Percentiles rank a stretch among this genome's conserved stretches.
These are phyloP conservation scores for Tirmania nivea DNA, from an alignment of 495 filamentous ascomycete genomes.

Conservation along the genomic window DNA sequence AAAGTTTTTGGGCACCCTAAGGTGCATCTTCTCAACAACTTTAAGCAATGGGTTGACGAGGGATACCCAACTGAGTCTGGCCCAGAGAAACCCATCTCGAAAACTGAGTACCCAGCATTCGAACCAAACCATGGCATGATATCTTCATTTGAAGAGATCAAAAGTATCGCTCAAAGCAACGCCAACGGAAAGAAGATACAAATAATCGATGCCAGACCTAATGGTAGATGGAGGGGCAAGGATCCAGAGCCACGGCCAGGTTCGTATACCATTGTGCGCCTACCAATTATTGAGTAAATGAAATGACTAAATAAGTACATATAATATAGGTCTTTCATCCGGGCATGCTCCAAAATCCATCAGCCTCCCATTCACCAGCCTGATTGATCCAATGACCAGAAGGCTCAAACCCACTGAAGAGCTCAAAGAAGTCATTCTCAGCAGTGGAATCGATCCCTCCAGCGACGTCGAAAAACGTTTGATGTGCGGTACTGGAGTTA, in stretches of 20 bases:
- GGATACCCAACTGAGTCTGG: slow-evolving; percentile 62
- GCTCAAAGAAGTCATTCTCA: slow-evolving; percentile 52
- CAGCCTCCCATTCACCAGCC: slow-evolving; percentile 54
- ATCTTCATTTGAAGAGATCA: slow-evolving; percentile 52
- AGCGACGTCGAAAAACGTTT: slow-evolving; percentile 40
- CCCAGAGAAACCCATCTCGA: slow-evolving; percentile 11
- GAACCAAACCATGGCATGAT: slow-evolving; percentile 29
- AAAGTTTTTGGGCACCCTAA: slow-evolving; percentile 72
- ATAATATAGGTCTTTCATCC: slow-evolving; percentile 38
- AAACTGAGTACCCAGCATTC: slow-evolving; percentile 29
- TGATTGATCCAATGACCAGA: slow-evolving; percentile 67
- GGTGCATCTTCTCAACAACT: slow-evolving; percentile 87
- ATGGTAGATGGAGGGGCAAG: slow-evolving; percentile 57
- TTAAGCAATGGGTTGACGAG: slow-evolving; percentile 66
- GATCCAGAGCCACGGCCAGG: slow-evolving; percentile 69
- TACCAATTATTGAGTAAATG: not conserved
- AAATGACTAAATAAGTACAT: not conserved
- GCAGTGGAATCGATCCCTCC: slow-evolving; percentile 47
- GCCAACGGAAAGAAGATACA: slow-evolving; percentile 68
- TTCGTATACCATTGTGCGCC: slow-evolving; percentile 6
- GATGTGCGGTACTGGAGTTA: slow-evolving; percentile 91
- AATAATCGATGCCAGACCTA: slow-evolving; percentile 69
- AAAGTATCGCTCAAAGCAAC: slow-evolving; percentile 46
- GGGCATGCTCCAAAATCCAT: slow-evolving; percentile 83
- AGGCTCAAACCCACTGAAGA: slow-evolving; percentile 50